Evolutionary conservation across 179 eudicot species (phyloP).

Genomic region (Spergularia azorica): DNA sequence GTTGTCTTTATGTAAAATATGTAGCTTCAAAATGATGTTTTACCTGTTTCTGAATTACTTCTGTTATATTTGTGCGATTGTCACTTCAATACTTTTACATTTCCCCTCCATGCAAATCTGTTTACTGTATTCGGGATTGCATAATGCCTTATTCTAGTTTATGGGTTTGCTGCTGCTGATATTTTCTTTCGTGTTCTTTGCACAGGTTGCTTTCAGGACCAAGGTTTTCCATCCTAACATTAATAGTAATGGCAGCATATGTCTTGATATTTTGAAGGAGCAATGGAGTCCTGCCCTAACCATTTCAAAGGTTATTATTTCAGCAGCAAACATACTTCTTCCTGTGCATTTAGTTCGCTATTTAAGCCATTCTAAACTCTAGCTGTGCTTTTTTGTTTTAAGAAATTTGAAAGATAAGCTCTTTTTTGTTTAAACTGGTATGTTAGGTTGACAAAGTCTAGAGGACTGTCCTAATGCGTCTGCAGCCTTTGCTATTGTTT

Average conservation of each 20-base stretch:
- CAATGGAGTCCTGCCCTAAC: conserved; percentile 53
- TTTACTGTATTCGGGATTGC: neutral
- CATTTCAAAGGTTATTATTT: conserved; percentile 42
- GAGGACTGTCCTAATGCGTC: neutral
- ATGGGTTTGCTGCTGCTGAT: neutral
- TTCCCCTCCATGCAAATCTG: neutral
- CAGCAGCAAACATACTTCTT: neutral
- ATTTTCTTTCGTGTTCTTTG: neutral
- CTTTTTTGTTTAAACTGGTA: neutral
- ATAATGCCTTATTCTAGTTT: neutral
- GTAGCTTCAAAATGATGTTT: too few relatives aligned
- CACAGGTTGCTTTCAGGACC: conserved; percentile 48
- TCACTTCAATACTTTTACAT: neutral
- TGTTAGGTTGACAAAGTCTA: neutral
- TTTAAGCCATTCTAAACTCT: neutral
- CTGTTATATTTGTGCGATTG: too few relatives aligned
- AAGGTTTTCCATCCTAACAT: conserved; percentile 54
- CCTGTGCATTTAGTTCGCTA: neutral
- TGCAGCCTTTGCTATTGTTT: neutral
- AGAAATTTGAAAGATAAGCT: neutral
- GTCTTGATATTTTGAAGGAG: conserved; percentile 53
- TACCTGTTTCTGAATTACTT: too few relatives aligned
- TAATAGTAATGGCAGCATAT: conserved; percentile 50
- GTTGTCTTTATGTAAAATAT: too few relatives aligned
- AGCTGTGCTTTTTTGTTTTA: neutral